These are phyloP conservation scores for Aspergillus sojae DNA, from an alignment of 2,329 filamentous ascomycete species.

Conservation along the genomic window DNA sequence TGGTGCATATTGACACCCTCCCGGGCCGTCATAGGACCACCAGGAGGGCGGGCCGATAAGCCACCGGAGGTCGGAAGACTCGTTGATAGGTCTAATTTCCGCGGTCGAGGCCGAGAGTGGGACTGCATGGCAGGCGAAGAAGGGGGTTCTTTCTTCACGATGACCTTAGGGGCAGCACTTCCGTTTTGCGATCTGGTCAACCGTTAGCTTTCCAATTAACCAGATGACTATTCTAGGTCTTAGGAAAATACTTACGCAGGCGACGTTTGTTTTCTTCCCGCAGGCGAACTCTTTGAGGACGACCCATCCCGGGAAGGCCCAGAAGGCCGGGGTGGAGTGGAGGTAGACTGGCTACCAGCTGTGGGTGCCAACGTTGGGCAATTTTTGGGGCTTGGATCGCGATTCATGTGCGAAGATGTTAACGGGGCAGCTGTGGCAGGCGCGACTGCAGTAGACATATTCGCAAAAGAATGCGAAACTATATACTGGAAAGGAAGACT, in stretches of 20 bases:
- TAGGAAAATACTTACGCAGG: conserved; percentile 50
- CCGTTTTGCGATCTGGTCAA: conserved; percentile 42
- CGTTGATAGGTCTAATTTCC: conserved; percentile 50
- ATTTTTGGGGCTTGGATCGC: conserved; percentile 48
- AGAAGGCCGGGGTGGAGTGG: conserved; percentile 37
- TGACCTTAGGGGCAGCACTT: conserved; percentile 71
- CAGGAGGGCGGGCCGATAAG: conserved; percentile 68
- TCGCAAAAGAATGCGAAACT: conserved; percentile 10
- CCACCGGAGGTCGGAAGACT: conserved; percentile 49
- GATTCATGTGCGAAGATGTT: conserved; percentile 46
- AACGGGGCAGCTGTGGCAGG: conserved; percentile 47
- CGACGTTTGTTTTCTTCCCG: conserved; percentile 42
- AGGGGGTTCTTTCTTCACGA: conserved; percentile 93
- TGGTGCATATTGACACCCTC: conserved; percentile 85
- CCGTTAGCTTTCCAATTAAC: not conserved
- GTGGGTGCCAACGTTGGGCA: conserved; percentile 46
- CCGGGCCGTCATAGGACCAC: conserved; percentile 70
- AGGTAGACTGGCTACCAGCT: conserved; percentile 35
- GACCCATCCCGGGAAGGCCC: conserved; percentile 38
- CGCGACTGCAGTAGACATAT: conserved; percentile 54
- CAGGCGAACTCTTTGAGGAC: conserved; percentile 34
- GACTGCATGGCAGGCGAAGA: conserved; percentile 75
- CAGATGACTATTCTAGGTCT: not conserved
- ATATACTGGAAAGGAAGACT: not conserved
- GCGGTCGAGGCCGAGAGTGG: conserved; percentile 56